Percentiles rank a stretch among this genome's conserved stretches.
phyloP scores from a whole-genome alignment of 1,284 basidiomycete genomes.

The Xerocomus nothofagi region DNA sequence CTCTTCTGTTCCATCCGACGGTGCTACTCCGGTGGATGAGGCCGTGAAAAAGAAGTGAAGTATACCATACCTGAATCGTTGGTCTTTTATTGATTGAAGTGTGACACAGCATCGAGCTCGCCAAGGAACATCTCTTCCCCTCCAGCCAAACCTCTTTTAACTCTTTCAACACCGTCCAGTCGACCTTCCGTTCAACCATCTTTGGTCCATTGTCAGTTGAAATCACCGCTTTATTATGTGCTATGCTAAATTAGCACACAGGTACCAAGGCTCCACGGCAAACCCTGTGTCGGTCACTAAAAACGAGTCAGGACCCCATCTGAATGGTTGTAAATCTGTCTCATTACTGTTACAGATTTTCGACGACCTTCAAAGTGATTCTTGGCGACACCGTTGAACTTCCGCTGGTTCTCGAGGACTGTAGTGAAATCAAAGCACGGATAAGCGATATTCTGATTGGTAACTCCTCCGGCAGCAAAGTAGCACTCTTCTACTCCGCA shows the following conservation, averaged over 20 bases:
- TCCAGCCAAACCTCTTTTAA: slow-evolving; percentile 24
- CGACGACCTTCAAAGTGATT: slow-evolving; percentile 32
- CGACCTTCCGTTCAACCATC: slow-evolving; percentile 44
- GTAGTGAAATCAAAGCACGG: slow-evolving; percentile 28
- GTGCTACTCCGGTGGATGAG: slow-evolving; percentile 11
- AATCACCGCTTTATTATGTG: neutral
- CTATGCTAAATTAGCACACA: slow-evolving; percentile 19
- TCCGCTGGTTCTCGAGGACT: slow-evolving; percentile 43
- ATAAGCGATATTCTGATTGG: slow-evolving; percentile 39
- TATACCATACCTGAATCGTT: neutral
- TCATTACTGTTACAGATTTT: slow-evolving; percentile 16
- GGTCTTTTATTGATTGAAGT: slow-evolving; percentile 5
- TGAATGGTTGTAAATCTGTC: slow-evolving; percentile 1
- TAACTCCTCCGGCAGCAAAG: slow-evolving; percentile 40
- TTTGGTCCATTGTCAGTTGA: slow-evolving; percentile 56
- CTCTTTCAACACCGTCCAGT: slow-evolving; percentile 20
- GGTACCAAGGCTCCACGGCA: slow-evolving; percentile 27
- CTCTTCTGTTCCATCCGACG: neutral
- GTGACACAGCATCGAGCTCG: slow-evolving; percentile 38
- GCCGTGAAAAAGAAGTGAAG: slow-evolving; percentile 30
- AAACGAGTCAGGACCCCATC: slow-evolving; percentile 25
- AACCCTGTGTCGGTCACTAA: neutral
- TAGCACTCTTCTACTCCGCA: slow-evolving; percentile 55
- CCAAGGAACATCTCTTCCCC: slow-evolving; percentile 49
- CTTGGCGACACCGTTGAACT: slow-evolving; percentile 31